A percentile compares a stretch with the other conserved stretches of the same genome.
Evolutionary conservation across 108 stramenopile species (phyloP).

Genomic region (Pseudonitzschia multiseries): DNA sequence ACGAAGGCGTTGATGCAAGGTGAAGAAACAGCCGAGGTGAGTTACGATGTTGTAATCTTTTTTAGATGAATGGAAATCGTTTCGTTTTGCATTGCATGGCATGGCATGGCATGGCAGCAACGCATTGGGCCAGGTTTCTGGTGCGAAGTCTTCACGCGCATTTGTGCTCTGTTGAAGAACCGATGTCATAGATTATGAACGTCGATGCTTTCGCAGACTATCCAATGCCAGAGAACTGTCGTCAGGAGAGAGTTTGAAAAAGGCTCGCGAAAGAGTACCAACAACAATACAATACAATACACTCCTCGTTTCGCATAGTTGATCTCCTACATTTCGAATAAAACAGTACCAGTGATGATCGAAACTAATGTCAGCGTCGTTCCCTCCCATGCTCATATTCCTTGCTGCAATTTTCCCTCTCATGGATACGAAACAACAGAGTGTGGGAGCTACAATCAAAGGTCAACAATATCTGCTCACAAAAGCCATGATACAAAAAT

Average conservation of each 20-base stretch:
- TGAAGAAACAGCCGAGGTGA: constrained; percentile 64
- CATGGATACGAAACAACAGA: constrained; percentile 40
- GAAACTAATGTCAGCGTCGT: too few species aligned
- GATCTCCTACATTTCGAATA: constrained; percentile 35
- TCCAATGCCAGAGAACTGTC: constrained; percentile 61
- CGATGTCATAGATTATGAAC: too few species aligned
- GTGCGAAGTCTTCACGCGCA: background rate
- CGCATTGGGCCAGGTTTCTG: too few species aligned
- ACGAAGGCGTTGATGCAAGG: constrained; percentile 49
- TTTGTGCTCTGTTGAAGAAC: background rate
- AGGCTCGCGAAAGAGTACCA: constrained; percentile 66
- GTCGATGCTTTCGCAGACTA: constrained; percentile 74
- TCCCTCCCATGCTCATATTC: background rate
- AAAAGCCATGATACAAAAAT: constrained; percentile 66
- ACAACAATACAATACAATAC: constrained; percentile 11
- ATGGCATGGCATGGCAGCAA: background rate
- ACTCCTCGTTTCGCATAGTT: constrained; percentile 72
- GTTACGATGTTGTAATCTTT: constrained; percentile 17
- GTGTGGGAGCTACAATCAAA: constrained; percentile 65
- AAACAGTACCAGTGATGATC: background rate
- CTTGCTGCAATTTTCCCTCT: constrained; percentile 17
- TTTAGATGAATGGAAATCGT: background rate
- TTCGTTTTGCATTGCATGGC: background rate
- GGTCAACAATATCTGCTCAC: constrained; percentile 76
- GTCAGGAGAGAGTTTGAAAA: constrained; percentile 36